Base-by-base conservation (phyloP, 345 rosid species). In the Eucalyptus fibrosa region DNA sequence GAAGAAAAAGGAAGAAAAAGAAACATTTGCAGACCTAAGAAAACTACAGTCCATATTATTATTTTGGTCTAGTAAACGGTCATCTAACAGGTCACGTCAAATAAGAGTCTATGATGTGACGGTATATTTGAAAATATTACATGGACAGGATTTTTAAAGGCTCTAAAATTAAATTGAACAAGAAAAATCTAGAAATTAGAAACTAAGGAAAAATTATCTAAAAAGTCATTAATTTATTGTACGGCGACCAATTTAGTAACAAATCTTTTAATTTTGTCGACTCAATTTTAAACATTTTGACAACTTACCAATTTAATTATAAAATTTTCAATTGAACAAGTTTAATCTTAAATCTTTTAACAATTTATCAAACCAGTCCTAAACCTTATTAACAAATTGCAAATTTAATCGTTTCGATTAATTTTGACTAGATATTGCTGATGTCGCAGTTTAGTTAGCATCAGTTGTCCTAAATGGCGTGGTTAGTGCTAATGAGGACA, bases 181-280 rank as follows among this genome's bases (percentile, higher is more conserved):
- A n/a, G 21, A 69, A 18, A 32, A 30, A 26, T 26, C n/a, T 12
- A 11, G 14, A 59, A 59, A 62, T 30, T 62, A 56, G 10, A 62
- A 67, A 32, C 5, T 18, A 0, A 67, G 0, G 7, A 9, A 67
- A 17, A 67, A 32, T n/a, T 32, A n/a, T n/a, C 18, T 12, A 8
- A 67, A 30, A 62, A 62, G 18, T 32, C 10, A n/a, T 65, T 17
- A 14, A n/a, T n/a, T n/a, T 65, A 15, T 65, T 65, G 3, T 65
- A 2, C 0, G 2, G 6, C 1, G 0, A 26, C 6, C 6, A 24
- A 10, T 56, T 56, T 0, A 24, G 3, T 56, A 1, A 23, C 7
- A 5, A 24, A 56, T 2, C 3, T 56, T 56, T 56, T 56, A 7
- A 65, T 65, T n/a, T 13, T 65, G 6, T n/a, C 2, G 9, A 65